phyloP scores from a whole-genome alignment of 345 rosid genomes.

The Erodium maritimum region DNA sequence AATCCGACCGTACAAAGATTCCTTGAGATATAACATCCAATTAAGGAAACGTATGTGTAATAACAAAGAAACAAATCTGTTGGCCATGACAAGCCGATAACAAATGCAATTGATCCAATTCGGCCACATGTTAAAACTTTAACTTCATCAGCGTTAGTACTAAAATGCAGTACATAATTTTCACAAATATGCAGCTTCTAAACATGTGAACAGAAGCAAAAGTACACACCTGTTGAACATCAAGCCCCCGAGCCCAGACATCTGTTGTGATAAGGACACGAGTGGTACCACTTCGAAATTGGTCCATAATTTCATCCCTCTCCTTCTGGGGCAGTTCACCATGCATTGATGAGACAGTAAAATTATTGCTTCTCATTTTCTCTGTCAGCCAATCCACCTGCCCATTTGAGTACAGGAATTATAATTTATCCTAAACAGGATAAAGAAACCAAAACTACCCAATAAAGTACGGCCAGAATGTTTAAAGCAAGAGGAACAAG shows the following conservation, averaged over 20 bases:
- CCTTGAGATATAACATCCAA: too few relatives aligned
- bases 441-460: not conserved
- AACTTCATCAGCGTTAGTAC: too few relatives aligned
- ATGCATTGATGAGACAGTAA: conserved; percentile 95
- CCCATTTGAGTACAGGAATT: conserved; percentile 1
- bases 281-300: conserved; percentile 70
- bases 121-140: too few relatives aligned
- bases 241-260: conserved; percentile 97
- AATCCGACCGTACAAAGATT: too few relatives aligned
- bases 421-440: not conserved
- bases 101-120: too few relatives aligned
- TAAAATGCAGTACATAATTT: too few relatives aligned
- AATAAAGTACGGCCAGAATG: not conserved
- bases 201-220: not conserved
- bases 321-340: conserved; percentile 99
- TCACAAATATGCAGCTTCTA: too few relatives aligned
- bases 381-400: conserved; percentile 99
- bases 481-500: too few relatives aligned
- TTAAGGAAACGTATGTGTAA: too few relatives aligned
- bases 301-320: conserved; percentile 81
- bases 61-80: too few relatives aligned
- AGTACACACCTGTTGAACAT: conserved; percentile 79
- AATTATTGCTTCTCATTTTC: conserved; percentile 89
- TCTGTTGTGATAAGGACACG: conserved; percentile 96
- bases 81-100: too few relatives aligned